phyloP scores from a whole-genome alignment of 2,329 filamentous ascomycete genomes.

The Colletotrichum musicola region DNA sequence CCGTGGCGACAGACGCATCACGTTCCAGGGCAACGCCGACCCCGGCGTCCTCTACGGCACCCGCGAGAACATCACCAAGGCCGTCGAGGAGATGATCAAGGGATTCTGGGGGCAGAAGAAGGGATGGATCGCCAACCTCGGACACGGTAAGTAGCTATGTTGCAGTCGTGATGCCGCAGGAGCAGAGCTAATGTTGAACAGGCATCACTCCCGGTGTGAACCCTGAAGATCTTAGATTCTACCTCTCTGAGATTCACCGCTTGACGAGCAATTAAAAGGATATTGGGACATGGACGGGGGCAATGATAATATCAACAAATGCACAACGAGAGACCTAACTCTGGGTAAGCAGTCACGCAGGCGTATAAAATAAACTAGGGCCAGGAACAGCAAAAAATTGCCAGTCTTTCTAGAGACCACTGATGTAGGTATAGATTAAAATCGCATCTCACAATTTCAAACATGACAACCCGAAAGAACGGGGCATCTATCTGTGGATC shows the following conservation, averaged over 20 bases:
- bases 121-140: conserved; percentile 97
- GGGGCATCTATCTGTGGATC: too few relatives aligned
- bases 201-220: conserved; percentile 95
- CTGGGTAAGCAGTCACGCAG: not conserved
- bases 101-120: conserved; percentile 88
- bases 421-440: conserved; percentile 3
- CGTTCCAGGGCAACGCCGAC: conserved; percentile 95
- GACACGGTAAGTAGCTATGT: conserved; percentile 77
- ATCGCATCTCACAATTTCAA: conserved; percentile 3
- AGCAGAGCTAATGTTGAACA: conserved; percentile 49
- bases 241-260: conserved; percentile 91
- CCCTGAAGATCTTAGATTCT: conserved; percentile 92
- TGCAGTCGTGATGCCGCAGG: not conserved
- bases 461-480: not conserved
- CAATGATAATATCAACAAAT: conserved; percentile 5
- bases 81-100: conserved; percentile 86
- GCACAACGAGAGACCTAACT: not conserved
- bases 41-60: conserved; percentile 93
- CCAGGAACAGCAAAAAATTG: not conserved
- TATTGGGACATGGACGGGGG: not conserved
- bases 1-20: conserved; percentile 79
- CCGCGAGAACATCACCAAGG: conserved; percentile 81
- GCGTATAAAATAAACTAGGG: not conserved
- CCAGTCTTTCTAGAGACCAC: conserved; percentile 19
- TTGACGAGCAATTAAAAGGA: conserved; percentile 60